These are phyloP conservation scores for Schizopora paradoxa DNA, from an alignment of 1,284 basidiomycete genomes.

Conservation along the genomic window DNA sequence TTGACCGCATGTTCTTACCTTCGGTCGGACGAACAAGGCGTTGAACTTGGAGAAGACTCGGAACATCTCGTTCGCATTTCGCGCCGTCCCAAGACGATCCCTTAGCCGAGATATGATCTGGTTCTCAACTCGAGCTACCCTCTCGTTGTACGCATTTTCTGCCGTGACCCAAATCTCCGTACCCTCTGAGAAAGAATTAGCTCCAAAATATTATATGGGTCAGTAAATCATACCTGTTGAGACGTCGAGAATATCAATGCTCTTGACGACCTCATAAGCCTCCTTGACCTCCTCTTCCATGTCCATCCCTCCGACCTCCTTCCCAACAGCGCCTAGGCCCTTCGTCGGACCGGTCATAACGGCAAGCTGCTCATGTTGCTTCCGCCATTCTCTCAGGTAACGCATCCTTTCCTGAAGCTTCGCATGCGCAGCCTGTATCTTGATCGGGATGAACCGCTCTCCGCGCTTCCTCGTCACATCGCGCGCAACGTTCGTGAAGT, in stretches of 20 bases:
- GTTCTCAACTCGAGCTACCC: slow-evolving; percentile 95
- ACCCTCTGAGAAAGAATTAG: slow-evolving; percentile 58
- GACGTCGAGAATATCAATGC: slow-evolving; percentile 94
- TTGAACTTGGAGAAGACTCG: slow-evolving; percentile 99
- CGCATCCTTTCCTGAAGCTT: slow-evolving; percentile 86
- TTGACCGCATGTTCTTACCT: slow-evolving; percentile 46
- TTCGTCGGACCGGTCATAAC: slow-evolving; percentile 97
- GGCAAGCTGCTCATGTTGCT: slow-evolving; percentile 95
- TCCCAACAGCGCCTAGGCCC: slow-evolving; percentile 67
- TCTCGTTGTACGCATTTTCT: slow-evolving; percentile 96
- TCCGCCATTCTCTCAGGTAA: slow-evolving; percentile 90
- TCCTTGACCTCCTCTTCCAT: slow-evolving; percentile 98
- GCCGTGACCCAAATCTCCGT: slow-evolving; percentile 98
- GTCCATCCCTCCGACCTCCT: slow-evolving; percentile 79
- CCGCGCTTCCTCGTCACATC: slow-evolving; percentile 89
- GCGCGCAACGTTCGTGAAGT: slow-evolving; percentile 95
- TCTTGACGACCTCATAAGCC: slow-evolving; percentile 92
- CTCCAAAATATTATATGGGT: neutral
- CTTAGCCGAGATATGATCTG: slow-evolving; percentile 94
- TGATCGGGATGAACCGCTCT: slow-evolving; percentile 97
- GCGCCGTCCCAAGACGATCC: slow-evolving; percentile 90
- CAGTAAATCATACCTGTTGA: slow-evolving; percentile 55
- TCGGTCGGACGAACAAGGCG: slow-evolving; percentile 95
- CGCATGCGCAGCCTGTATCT: slow-evolving; percentile 86
- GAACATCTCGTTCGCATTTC: slow-evolving; percentile 99